phyloP scores from a whole-genome alignment of 75 land plant species.

The Chamaecyparis obtusa region DNA sequence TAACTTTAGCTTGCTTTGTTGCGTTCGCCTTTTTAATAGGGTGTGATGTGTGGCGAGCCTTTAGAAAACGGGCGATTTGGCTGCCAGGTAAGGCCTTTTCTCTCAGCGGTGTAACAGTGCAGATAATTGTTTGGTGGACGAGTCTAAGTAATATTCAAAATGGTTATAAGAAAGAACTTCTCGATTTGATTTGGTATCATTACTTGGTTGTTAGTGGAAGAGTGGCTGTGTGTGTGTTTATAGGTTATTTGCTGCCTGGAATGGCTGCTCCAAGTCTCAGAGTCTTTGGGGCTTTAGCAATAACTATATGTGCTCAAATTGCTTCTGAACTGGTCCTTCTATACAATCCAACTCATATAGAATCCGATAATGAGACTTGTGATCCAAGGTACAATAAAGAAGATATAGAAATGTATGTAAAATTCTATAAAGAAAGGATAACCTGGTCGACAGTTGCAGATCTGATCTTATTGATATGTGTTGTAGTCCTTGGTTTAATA shows the following conservation, averaged over 20 bases:
- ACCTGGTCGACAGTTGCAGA: not conserved
- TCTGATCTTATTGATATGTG: not conserved
- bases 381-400: no score
- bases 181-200: not conserved
- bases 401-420: no score
- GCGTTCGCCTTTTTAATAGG: not conserved
- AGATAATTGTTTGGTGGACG: no score
- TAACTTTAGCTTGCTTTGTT: not conserved
- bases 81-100: not conserved
- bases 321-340: no score
- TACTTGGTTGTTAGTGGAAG: not conserved
- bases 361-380: no score
- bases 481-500: no score
- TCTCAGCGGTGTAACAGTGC: not conserved
- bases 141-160: not conserved
- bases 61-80: not conserved
- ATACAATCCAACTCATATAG: no score
- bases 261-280: no score
- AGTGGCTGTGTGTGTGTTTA: no score
- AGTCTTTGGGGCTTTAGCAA: not conserved
- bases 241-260: no score
- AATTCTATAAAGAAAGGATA: no score
- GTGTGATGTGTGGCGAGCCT: not conserved
- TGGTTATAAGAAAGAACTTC: not conserved
- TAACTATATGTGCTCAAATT: no score